Evolutionary conservation across 1,139 yeast genomes (phyloP).

Genomic region (Geotrichum europaeum): DNA sequence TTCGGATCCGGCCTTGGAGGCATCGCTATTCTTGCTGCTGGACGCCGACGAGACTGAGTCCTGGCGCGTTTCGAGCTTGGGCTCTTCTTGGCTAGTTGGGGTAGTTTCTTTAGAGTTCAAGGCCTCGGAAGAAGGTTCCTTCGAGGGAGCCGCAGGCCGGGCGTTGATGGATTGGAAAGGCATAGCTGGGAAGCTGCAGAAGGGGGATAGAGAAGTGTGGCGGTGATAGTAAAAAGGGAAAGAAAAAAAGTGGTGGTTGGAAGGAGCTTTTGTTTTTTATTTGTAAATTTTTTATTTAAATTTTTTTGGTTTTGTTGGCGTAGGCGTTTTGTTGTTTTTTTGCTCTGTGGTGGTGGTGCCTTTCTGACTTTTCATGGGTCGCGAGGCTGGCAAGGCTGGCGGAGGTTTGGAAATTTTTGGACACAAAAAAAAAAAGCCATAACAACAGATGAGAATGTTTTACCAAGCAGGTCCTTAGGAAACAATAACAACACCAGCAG

Average conservation of each 20-base stretch:
- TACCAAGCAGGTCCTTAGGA: no score
- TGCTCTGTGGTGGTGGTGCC: not conserved
- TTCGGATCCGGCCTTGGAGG: not conserved
- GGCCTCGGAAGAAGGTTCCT: conserved; percentile 3
- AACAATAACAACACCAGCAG: no score
- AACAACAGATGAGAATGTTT: not conserved
- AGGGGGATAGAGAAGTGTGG: not conserved
- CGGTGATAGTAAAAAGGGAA: not conserved
- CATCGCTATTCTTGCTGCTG: not conserved
- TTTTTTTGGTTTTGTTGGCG: not conserved
- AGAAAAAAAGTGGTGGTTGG: not conserved
- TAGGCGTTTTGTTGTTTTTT: not conserved
- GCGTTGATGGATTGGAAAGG: conserved; percentile 15
- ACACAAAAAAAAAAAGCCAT: not conserved
- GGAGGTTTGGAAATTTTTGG: not conserved
- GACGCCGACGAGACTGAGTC: conserved; percentile 9
- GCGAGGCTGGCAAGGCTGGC: not conserved
- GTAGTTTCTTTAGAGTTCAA: conserved; percentile 2
- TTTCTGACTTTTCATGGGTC: not conserved
- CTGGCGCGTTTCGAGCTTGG: conserved; percentile 12
- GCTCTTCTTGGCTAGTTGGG: not conserved
- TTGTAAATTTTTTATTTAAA: not conserved
- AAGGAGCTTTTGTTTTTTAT: not conserved
- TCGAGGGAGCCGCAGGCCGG: conserved; percentile 4
- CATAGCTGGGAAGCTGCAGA: conserved; percentile 12